A percentile compares a stretch with the other conserved stretches of the same genome.
These are phyloP conservation scores for Hydrangea macrophylla DNA, from an alignment of 148 eudicot genomes.

Conservation along the genomic window DNA sequence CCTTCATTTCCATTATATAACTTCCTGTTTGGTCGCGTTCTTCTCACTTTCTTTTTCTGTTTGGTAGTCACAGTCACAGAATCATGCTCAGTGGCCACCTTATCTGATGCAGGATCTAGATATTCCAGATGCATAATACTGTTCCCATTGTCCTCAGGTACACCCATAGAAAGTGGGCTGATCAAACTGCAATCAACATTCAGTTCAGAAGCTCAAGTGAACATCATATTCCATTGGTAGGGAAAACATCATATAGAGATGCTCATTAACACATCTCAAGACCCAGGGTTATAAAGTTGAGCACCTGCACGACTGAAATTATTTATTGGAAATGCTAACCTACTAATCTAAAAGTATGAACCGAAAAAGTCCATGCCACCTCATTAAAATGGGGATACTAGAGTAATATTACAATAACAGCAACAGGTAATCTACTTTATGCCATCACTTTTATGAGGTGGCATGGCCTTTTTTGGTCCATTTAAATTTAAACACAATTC, in stretches of 20 bases:
- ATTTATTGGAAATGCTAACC: no score
- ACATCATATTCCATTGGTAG: not conserved
- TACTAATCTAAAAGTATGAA: no score
- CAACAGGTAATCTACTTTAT: no score
- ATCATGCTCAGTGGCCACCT: slow-evolving; percentile 21
- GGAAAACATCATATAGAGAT: not conserved
- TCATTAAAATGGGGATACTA: no score
- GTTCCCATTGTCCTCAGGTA: slow-evolving; percentile 10
- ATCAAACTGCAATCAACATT: slow-evolving; percentile 15
- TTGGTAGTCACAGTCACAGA: slow-evolving; percentile 26
- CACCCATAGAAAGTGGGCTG: slow-evolving; percentile 7
- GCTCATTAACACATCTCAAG: slow-evolving; percentile 1
- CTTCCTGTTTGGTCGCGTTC: slow-evolving; percentile 40
- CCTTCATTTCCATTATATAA: slow-evolving; percentile 32
- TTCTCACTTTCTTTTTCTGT: slow-evolving; percentile 52
- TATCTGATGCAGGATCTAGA: slow-evolving; percentile 13
- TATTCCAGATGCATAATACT: slow-evolving; percentile 4
- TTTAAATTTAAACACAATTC: no score
- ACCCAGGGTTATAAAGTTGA: no score
- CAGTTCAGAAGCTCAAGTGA: not conserved
- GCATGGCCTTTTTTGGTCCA: no score
- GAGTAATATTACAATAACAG: no score
- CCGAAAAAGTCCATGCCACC: no score
- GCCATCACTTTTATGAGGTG: no score
- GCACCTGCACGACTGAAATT: no score